These are phyloP conservation scores for Ceratonia siliqua DNA, from an alignment of 306 rosid genomes.

Conservation along the genomic window DNA sequence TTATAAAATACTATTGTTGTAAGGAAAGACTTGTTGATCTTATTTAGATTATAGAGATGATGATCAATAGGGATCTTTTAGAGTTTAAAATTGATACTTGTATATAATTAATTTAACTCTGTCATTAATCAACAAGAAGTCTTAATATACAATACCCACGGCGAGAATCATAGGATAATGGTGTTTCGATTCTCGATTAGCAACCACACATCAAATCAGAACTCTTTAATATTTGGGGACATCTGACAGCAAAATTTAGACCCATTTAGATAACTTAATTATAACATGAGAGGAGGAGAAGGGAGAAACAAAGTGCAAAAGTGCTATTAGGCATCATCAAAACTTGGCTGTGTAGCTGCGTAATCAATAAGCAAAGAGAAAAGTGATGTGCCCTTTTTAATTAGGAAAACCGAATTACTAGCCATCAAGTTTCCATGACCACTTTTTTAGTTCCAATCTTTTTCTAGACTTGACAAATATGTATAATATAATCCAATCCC, in stretches of 20 bases:
- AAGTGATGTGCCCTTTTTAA: neutral
- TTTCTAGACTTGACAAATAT: neutral
- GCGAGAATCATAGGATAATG: neutral
- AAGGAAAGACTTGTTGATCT: no score
- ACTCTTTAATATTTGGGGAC: neutral
- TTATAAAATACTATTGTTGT: no score
- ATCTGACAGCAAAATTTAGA: neutral
- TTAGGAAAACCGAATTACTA: neutral
- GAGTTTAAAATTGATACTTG: neutral
- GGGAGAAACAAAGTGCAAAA: neutral
- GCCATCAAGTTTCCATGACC: neutral
- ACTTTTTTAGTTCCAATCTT: neutral
- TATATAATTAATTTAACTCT: neutral
- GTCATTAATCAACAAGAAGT: neutral
- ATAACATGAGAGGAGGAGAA: neutral
- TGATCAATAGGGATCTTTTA: neutral
- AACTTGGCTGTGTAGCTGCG: neutral
- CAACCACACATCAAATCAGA: neutral
- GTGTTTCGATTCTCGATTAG: neutral
- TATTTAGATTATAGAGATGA: neutral
- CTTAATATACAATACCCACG: no score
- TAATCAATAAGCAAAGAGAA: neutral
- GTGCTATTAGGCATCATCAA: neutral
- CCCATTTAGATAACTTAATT: neutral
- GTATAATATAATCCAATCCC: neutral